phyloP scores from a whole-genome alignment of 768 basidiomycete species.

The Kwoniella shandongensis region DNA sequence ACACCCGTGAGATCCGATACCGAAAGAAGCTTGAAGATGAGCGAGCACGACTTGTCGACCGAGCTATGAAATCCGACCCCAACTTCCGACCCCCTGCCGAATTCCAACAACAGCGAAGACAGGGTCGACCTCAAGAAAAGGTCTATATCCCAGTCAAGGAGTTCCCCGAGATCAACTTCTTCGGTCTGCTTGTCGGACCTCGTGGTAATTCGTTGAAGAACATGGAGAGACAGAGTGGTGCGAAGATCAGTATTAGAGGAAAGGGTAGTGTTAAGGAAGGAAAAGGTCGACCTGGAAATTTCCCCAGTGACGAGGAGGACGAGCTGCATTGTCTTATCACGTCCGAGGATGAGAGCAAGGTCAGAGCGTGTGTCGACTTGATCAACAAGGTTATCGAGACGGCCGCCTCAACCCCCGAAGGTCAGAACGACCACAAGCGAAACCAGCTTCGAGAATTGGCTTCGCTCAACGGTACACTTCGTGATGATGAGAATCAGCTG shows the following conservation, averaged over 20 bases:
- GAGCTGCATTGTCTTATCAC: slow-evolving; percentile 97
- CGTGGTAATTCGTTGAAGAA: slow-evolving; percentile 99
- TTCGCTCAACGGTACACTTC: slow-evolving; percentile 94
- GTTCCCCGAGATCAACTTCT: slow-evolving; percentile 99
- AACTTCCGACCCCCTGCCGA: slow-evolving; percentile 97
- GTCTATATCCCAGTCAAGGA: slow-evolving; percentile 99
- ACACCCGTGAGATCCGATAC: slow-evolving; percentile 97
- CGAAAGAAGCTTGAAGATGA: slow-evolving; percentile 70
- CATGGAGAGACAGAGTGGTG: slow-evolving; percentile 97
- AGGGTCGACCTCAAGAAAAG: slow-evolving; percentile 90
- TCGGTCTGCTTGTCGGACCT: slow-evolving; percentile 94
- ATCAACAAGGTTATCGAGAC: slow-evolving; percentile 99
- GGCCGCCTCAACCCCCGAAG: slow-evolving; percentile 97
- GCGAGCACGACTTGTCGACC: slow-evolving; percentile 87
- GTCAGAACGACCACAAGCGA: slow-evolving; percentile 98
- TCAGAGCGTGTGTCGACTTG: slow-evolving; percentile 83
- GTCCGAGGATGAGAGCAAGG: slow-evolving; percentile 89
- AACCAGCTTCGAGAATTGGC: slow-evolving; percentile 98
- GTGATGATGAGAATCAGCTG: slow-evolving; percentile 98
- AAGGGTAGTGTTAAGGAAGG: slow-evolving; percentile 99
- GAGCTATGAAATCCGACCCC: slow-evolving; percentile 95
- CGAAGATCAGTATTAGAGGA: slow-evolving; percentile 96
- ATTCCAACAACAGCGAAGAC: slow-evolving; percentile 86
- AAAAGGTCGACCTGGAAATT: slow-evolving; percentile 91
- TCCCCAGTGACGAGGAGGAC: slow-evolving; percentile 94